Evolutionary conservation across 306 rosid species (phyloP).

Genomic region (Acacia acuminata): DNA sequence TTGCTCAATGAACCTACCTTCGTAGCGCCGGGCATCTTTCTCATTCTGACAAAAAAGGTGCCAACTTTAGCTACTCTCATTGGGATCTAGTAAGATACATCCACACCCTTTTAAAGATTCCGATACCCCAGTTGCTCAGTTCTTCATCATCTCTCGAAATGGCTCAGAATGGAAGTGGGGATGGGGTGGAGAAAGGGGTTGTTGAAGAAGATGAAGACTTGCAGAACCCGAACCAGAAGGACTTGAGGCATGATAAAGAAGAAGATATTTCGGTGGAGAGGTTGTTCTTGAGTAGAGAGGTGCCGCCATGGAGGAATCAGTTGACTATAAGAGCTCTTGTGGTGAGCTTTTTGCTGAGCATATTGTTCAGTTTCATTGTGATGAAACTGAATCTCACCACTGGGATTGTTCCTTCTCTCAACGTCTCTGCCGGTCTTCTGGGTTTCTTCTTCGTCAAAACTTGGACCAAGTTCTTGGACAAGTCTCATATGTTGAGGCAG

Average conservation of each 20-base stretch:
- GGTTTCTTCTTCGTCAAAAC: constrained; percentile 33
- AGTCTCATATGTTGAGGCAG: constrained; percentile 14
- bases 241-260: background rate
- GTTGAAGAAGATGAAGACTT: constrained; percentile 1
- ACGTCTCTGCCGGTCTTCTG: constrained; percentile 35
- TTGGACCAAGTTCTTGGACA: constrained; percentile 29
- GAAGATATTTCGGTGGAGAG: constrained; percentile 9
- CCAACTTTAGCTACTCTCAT: background rate
- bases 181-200: background rate
- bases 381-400: constrained; percentile 35
- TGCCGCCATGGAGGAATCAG: constrained; percentile 33
- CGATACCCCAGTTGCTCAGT: background rate
- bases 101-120: background rate
- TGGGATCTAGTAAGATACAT: background rate
- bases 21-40: background rate
- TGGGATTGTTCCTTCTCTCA: constrained; percentile 33
- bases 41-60: background rate
- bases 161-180: constrained; percentile 12
- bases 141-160: background rate
- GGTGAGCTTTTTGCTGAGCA: constrained; percentile 29
- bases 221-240: background rate
- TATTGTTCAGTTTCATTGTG: constrained; percentile 26
- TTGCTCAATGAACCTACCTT: background rate
- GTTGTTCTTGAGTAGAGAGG: constrained; percentile 20
- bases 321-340: constrained; percentile 28